Evolutionary conservation across 768 basidiomycete species (phyloP).

Genomic region (Collybia mongolica): DNA sequence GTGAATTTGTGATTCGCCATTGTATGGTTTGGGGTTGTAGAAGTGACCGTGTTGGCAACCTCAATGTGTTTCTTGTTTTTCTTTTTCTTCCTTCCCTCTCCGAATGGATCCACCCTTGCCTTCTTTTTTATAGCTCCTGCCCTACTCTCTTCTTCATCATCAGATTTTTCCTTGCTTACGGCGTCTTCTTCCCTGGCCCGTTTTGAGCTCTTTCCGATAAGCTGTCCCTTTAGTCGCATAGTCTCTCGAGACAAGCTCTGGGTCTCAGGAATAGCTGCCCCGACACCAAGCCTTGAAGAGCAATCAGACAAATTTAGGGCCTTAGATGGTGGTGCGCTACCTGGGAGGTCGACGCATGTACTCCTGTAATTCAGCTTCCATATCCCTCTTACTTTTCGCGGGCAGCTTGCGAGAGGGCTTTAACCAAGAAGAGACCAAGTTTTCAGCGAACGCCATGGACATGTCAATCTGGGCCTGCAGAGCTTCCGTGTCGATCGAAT

Average conservation of each 20-base stretch:
- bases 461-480: conserved; percentile 84
- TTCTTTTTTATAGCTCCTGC: conserved; percentile 61
- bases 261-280: conserved; percentile 56
- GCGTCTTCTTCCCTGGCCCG: conserved; percentile 38
- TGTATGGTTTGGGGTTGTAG: neutral
- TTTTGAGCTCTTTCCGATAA: conserved; percentile 51
- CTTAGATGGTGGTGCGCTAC: conserved; percentile 33
- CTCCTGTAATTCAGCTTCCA: conserved; percentile 61
- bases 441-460: conserved; percentile 74
- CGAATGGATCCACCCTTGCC: conserved; percentile 58
- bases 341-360: conserved; percentile 69
- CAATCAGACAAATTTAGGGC: conserved; percentile 7
- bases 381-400: conserved; percentile 31
- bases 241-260: conserved; percentile 48
- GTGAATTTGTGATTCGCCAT: no score
- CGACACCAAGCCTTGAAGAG: conserved; percentile 66
- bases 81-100: conserved; percentile 42
- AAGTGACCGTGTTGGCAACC: neutral
- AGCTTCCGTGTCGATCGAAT: conserved; percentile 61
- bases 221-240: conserved; percentile 60
- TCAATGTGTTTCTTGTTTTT: conserved; percentile 29
- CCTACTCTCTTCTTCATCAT: conserved; percentile 60
- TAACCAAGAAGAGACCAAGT: conserved; percentile 77
- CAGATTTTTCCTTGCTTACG: conserved; percentile 21
- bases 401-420: conserved; percentile 47